Evolutionary conservation across 2,329 filamentous ascomycete genomes (phyloP).

Genomic region (Ophiocordyceps robertsii): DNA sequence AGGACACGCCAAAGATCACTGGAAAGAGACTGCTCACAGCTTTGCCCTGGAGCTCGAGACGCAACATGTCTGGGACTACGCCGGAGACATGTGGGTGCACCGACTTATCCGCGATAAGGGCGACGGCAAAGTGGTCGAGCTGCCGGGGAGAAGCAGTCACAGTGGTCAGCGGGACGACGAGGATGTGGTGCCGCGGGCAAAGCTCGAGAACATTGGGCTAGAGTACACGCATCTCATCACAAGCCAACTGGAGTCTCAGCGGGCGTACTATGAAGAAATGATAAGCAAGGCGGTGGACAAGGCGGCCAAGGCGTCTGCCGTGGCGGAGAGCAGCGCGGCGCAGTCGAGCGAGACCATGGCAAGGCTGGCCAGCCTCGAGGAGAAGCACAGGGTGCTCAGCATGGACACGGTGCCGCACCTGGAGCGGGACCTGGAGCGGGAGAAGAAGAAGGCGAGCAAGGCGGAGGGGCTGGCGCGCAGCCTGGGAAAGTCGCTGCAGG

Average conservation of each 20-base stretch:
- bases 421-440: conserved; percentile 59
- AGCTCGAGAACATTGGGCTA: conserved; percentile 65
- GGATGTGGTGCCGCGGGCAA: conserved; percentile 58
- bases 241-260: conserved; percentile 83
- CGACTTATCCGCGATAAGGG: conserved; percentile 88
- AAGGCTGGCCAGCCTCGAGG: conserved; percentile 38
- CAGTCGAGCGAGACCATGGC: conserved; percentile 34
- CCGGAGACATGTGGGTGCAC: conserved; percentile 90
- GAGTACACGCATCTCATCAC: conserved; percentile 93
- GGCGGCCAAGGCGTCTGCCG: conserved; percentile 57
- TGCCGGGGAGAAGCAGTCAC: conserved; percentile 44
- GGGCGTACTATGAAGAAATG: conserved; percentile 88
- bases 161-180: conserved; percentile 29
- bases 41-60: conserved; percentile 89
- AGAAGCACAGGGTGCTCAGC: conserved; percentile 29
- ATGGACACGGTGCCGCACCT: conserved; percentile 49
- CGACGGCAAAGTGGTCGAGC: conserved; percentile 81
- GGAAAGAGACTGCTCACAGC: conserved; percentile 76
- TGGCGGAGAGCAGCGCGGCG: conserved; percentile 47
- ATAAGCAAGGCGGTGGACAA: conserved; percentile 84
- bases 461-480: conserved; percentile 63
- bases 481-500: conserved; percentile 62
- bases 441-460: conserved; percentile 54
- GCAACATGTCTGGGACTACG: conserved; percentile 97
- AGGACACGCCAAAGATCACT: conserved; percentile 87